phyloP scores from a whole-genome alignment of 2,329 filamentous ascomycete species.

The Exophiala calicioides region DNA sequence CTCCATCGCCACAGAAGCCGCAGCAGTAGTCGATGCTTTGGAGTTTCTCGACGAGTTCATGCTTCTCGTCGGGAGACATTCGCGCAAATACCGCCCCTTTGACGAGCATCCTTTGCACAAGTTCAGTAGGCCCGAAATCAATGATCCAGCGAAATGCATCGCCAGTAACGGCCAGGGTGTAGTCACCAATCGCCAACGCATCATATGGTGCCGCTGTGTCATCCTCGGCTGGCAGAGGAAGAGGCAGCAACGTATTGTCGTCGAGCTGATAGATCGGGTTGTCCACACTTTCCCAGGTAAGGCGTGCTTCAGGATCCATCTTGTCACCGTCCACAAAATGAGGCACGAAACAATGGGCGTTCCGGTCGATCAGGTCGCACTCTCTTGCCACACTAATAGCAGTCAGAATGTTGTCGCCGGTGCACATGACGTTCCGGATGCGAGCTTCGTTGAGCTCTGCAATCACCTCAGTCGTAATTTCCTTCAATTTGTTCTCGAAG shows the following conservation, averaged over 20 bases:
- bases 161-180: conserved; percentile 84
- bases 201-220: conserved; percentile 87
- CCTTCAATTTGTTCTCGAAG: conserved; percentile 98
- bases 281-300: conserved; percentile 95
- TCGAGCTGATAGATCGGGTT: conserved; percentile 77
- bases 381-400: conserved; percentile 94
- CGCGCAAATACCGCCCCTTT: conserved; percentile 91
- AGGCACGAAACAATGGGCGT: conserved; percentile 88
- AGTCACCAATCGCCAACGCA: conserved; percentile 77
- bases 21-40: conserved; percentile 94
- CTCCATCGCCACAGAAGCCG: conserved; percentile 95
- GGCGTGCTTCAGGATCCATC: conserved; percentile 68
- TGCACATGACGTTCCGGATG: conserved; percentile 93
- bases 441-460: conserved; percentile 78
- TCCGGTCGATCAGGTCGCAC: conserved; percentile 76
- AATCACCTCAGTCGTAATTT: conserved; percentile 77
- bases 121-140: conserved; percentile 80
- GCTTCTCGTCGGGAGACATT: conserved; percentile 99
- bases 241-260: conserved; percentile 73
- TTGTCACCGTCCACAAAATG: conserved; percentile 78
- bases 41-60: conserved; percentile 94
- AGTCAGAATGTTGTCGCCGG: conserved; percentile 95
- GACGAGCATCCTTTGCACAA: conserved; percentile 79
- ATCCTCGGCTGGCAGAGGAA: conserved; percentile 66
- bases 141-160: conserved; percentile 97